These are phyloP conservation scores for Akebia trifoliata DNA, from an alignment of 164 flowering plant species.

Conservation along the genomic window DNA sequence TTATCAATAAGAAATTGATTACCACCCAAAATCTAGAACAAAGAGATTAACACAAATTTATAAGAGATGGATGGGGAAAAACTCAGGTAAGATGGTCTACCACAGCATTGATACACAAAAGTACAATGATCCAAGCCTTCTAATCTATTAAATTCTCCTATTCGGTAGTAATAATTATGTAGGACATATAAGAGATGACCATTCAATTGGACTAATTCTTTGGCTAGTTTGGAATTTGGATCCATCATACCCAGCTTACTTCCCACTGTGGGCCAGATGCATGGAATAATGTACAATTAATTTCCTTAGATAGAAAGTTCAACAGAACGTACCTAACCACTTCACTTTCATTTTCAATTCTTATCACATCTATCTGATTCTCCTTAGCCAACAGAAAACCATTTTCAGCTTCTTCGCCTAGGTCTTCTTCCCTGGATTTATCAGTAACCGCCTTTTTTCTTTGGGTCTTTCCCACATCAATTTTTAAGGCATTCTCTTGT, in stretches of 20 bases:
- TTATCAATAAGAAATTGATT: neutral
- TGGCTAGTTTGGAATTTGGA: too few relatives aligned
- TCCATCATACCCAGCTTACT: too few relatives aligned
- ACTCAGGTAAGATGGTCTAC: neutral
- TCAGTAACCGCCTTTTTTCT: constrained; percentile 10
- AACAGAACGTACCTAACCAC: constrained; percentile 28
- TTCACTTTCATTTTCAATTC: constrained; percentile 19
- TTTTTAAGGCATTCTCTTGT: constrained; percentile 21
- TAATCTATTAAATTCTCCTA: neutral
- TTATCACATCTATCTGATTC: constrained; percentile 13
- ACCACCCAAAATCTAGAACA: neutral
- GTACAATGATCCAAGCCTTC: neutral
- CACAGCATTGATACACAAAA: neutral
- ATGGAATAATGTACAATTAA: neutral
- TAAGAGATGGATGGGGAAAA: neutral
- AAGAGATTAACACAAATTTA: neutral
- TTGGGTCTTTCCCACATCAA: constrained; percentile 14
- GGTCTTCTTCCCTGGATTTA: constrained; percentile 24
- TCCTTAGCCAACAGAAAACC: constrained; percentile 36
- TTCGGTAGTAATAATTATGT: too few relatives aligned
- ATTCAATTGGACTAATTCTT: too few relatives aligned
- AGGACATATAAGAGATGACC: too few relatives aligned
- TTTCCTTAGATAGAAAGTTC: neutral
- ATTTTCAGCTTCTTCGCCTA: constrained; percentile 27
- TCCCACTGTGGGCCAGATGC: too few relatives aligned